These are phyloP conservation scores for Ceratopteris richardii DNA, from an alignment of 75 land plant species.

Conservation along the genomic window DNA sequence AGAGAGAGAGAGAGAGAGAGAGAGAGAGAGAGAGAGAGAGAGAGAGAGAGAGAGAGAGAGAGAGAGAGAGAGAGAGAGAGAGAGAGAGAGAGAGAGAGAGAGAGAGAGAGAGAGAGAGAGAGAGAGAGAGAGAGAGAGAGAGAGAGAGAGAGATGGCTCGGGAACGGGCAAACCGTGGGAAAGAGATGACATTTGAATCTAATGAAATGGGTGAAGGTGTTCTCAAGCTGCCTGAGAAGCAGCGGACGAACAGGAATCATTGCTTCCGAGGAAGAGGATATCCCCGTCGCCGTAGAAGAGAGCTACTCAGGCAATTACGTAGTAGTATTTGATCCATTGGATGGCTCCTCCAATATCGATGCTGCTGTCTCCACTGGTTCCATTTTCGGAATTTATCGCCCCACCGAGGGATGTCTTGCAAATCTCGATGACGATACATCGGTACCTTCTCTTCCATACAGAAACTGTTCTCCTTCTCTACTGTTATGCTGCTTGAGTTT, in stretches of 20 bases:
- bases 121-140: too few relatives aligned
- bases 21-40: too few relatives aligned
- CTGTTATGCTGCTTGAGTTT: too few relatives aligned
- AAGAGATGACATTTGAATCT: too few relatives aligned
- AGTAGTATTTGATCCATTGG: conserved; percentile 88
- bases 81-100: too few relatives aligned
- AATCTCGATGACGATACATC: conserved; percentile 40
- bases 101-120: too few relatives aligned
- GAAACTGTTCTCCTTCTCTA: too few relatives aligned
- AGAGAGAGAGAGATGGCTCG: too few relatives aligned
- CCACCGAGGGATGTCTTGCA: conserved; percentile 59
- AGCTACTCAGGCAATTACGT: conserved; percentile 92
- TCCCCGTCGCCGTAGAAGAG: conserved; percentile 91
- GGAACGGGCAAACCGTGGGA: too few relatives aligned
- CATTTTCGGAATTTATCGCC: conserved; percentile 85
- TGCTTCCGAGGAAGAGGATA: conserved; percentile 92
- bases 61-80: too few relatives aligned
- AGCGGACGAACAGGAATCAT: conserved; percentile 90
- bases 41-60: too few relatives aligned
- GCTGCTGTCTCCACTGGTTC: conserved; percentile 93
- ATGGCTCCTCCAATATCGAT: conserved; percentile 92
- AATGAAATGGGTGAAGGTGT: conserved; percentile 37
- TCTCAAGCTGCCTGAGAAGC: conserved; percentile 70
- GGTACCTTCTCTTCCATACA: conserved; percentile 23
- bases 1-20: too few relatives aligned